Percentiles rank a stretch among this genome's conserved stretches.
phyloP scores from a whole-genome alignment of 2,329 filamentous ascomycete genomes.

The Claviceps sp. region DNA sequence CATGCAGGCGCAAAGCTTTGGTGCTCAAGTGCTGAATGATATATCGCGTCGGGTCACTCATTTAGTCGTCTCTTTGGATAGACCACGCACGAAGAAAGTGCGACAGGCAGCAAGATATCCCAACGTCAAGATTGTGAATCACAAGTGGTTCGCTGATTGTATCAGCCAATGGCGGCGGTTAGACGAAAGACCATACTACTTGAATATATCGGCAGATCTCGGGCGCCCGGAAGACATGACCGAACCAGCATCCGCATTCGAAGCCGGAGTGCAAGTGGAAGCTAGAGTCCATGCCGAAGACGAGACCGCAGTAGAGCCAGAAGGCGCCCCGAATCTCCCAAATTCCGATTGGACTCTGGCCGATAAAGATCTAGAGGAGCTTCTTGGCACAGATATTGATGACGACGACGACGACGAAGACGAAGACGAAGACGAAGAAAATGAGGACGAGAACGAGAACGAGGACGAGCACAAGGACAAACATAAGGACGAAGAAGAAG shows the following conservation, averaged over 20 bases:
- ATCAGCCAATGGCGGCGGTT: constrained; percentile 72
- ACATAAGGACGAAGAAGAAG: not conserved
- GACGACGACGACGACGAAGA: constrained; percentile 12
- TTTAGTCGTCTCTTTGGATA: constrained; percentile 55
- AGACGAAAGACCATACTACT: constrained; percentile 65
- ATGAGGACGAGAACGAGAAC: constrained; percentile 9
- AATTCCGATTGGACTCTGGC: constrained; percentile 31
- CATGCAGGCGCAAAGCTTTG: constrained; percentile 75
- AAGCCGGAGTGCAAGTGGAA: constrained; percentile 16
- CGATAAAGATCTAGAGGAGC: constrained; percentile 64
- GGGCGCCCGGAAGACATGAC: constrained; percentile 20
- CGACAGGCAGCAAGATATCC: constrained; percentile 69
- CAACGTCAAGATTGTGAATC: constrained; percentile 80
- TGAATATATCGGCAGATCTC: constrained; percentile 58
- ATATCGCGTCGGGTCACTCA: constrained; percentile 56
- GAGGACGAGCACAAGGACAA: constrained; percentile 15
- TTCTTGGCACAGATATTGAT: constrained; percentile 45
- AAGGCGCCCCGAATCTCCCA: constrained; percentile 31
- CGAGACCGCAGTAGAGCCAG: constrained; percentile 16
- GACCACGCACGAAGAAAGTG: constrained; percentile 80
- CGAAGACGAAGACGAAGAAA: constrained; percentile 7
- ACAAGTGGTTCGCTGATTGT: constrained; percentile 78
- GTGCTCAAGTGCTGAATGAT: constrained; percentile 47
- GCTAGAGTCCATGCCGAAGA: constrained; percentile 8
- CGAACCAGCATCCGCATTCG: constrained; percentile 18